These are phyloP conservation scores for Russula sp. DNA, from an alignment of 768 basidiomycete genomes.

Conservation along the genomic window DNA sequence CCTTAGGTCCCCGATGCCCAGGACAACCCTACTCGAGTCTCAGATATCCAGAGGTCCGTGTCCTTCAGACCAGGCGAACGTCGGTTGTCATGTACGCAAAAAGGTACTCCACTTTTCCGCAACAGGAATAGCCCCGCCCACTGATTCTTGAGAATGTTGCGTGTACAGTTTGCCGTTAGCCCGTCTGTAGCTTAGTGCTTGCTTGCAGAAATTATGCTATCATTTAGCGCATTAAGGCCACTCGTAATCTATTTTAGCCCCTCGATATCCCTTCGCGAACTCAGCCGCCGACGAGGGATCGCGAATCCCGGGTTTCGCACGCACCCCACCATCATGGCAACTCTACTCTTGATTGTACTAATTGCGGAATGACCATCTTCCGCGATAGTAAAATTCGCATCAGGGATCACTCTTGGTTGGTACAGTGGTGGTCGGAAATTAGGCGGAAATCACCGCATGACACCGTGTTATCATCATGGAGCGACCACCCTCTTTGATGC, in stretches of 20 bases:
- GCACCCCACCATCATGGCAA: not conserved
- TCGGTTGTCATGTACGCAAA: not conserved
- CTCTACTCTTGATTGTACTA: not conserved
- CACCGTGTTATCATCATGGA: not conserved
- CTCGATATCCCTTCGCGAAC: not conserved
- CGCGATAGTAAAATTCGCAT: not conserved
- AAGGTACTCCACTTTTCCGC: not conserved
- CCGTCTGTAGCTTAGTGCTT: not conserved
- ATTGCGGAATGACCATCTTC: not conserved
- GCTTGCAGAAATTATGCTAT: not conserved
- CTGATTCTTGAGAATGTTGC: not conserved
- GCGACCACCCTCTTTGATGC: not conserved
- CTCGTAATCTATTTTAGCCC: not conserved
- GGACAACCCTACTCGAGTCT: too few species aligned
- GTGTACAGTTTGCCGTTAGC: not conserved
- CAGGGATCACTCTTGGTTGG: not conserved
- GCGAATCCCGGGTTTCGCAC: not conserved
- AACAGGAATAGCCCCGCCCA: not conserved
- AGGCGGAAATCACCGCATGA: not conserved
- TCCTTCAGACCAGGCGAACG: not conserved
- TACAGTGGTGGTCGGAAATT: not conserved
- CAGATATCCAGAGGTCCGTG: not conserved
- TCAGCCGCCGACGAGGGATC: constrained; percentile 2
- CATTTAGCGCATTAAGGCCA: not conserved
- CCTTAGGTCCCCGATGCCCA: not conserved